Percentiles rank a stretch among this genome's conserved stretches.
Conservation (phyloP, 495 filamentous ascomycete species). For the Annulohypoxylon moriforme region DNA sequence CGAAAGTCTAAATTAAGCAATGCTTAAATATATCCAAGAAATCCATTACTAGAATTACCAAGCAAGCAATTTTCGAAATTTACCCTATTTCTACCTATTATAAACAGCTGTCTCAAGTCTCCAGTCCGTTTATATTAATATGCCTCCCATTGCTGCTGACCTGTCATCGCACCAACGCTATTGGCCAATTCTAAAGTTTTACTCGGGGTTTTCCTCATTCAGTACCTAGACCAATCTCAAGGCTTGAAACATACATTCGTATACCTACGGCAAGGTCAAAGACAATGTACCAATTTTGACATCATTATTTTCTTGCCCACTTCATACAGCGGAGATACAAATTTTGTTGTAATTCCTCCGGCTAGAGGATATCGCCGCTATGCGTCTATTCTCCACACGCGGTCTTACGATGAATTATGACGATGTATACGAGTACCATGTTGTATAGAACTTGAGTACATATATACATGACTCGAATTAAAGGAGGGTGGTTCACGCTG, state of each 20-base stretch:
- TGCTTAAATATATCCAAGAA: slow-evolving; percentile 26
- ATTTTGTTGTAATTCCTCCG: background rate
- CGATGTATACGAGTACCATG: background rate
- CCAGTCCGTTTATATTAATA: background rate
- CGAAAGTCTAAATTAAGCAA: slow-evolving; percentile 16
- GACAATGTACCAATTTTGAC: background rate
- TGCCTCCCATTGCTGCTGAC: background rate
- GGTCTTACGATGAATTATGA: background rate
- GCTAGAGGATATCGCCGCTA: background rate
- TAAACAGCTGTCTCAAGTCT: background rate
- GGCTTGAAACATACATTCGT: background rate
- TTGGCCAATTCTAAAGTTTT: background rate
- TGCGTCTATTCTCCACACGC: background rate
- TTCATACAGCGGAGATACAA: background rate
- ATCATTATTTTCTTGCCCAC: background rate
- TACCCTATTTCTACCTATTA: background rate
- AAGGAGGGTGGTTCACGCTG: background rate
- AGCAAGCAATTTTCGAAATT: background rate
- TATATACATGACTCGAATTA: background rate
- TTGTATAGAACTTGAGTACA: background rate
- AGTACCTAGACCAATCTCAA: background rate
- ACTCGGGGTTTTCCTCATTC: background rate
- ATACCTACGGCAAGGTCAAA: background rate
- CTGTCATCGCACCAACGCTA: background rate
- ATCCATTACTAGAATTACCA: background rate